Base-by-base conservation (phyloP, 2,329 filamentous ascomycete genomes). In the Aureobasidium zeae region DNA sequence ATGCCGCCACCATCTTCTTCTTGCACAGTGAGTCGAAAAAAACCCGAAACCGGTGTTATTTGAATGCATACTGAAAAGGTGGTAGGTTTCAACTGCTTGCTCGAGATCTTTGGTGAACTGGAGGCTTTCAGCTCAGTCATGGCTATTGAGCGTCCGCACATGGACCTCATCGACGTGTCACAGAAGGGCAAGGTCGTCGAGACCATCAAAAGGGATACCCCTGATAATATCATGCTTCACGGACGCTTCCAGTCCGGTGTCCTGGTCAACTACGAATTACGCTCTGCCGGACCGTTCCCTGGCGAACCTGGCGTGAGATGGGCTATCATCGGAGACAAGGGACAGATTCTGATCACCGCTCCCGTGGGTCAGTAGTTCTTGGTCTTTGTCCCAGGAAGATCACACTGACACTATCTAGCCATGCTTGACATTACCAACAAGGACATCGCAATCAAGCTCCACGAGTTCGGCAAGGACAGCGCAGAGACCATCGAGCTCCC, bases 251-350 rank as follows among this genome's bases (percentile, higher is more conserved):
- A 54, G 1, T 51, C 59, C 0, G 61, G 60, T 6, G 68, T 72
- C 0, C 63, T 65, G 0, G 50, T 75, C 0, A 63, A 63, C 1
- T 50, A 68, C 15, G 65, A 66, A 3, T 65, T 70, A 49, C 67
- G 70, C 4, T 64, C 66, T 11, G 73, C 73, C 0, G 62, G 65
- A n/a, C 63, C 68, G 0, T 76, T 76, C 55, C 66, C 66, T 0
- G 68, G 63, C 1, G 65, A 70, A 0, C 63, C 69, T 0, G 62
- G 58, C 2, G 53, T 73, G 0, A 55, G 65, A 1, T 77, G 73
- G 70, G 65, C 61, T 5, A 66, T 79, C 28, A 61, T 68, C 32
- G 73, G 74, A 6, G 58, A 63, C 3, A 63, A 64, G 34, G 65
- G 62, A 0, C 62, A 67, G 3, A 34, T 45, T 2, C 11, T 45